A percentile compares a stretch with the other conserved stretches of the same genome.
These are phyloP conservation scores for Beauveria bassiana DNA, from an alignment of 2,329 filamentous ascomycete genomes.

Conservation along the genomic window DNA sequence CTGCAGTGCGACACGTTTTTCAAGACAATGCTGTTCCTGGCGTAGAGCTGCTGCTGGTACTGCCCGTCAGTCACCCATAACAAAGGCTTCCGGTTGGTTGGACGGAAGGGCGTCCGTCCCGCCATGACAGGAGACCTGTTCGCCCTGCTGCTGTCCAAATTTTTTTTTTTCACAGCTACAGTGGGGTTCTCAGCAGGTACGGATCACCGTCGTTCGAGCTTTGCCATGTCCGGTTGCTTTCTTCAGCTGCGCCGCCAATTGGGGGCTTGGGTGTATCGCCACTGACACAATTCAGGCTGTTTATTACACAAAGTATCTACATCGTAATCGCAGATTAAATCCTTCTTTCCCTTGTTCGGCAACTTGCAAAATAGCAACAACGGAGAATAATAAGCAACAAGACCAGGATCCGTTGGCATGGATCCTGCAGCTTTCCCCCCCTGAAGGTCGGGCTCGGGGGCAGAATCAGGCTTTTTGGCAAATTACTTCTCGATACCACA, in stretches of 20 bases:
- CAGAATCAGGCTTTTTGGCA: not conserved
- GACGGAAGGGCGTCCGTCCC: not conserved
- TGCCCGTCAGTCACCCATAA: not conserved
- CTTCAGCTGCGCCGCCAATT: not conserved
- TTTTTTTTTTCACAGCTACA: not conserved
- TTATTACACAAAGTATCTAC: too few relatives aligned
- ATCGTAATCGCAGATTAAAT: not conserved
- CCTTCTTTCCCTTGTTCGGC: too few relatives aligned
- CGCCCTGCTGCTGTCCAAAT: not conserved
- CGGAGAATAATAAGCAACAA: not conserved
- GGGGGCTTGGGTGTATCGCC: not conserved
- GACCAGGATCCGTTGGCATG: not conserved
- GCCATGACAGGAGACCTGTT: not conserved
- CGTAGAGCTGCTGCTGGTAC: too few relatives aligned
- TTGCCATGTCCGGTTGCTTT: too few relatives aligned
- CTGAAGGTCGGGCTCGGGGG: not conserved
- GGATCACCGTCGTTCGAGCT: not conserved
- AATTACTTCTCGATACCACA: not conserved
- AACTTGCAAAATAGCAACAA: not conserved
- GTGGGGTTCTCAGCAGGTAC: too few relatives aligned
- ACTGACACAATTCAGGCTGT: not conserved
- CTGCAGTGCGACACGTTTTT: not conserved
- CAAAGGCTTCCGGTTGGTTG: not conserved
- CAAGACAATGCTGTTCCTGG: not conserved
- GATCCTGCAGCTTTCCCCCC: not conserved